Evolutionary conservation across 345 rosid genomes (phyloP).

Genomic region (Eucalyptus tenuipes): DNA sequence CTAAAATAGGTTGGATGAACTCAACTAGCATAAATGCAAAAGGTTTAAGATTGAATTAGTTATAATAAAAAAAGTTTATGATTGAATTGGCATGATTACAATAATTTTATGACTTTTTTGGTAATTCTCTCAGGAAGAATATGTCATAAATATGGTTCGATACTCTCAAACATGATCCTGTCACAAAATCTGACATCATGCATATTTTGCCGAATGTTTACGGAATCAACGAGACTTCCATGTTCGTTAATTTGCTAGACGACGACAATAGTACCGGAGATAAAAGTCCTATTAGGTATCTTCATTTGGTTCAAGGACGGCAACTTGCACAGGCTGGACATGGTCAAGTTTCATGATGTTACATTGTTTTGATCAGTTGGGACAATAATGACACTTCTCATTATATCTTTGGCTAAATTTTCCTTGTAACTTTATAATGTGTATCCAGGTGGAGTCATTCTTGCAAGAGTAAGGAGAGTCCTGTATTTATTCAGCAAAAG

Average conservation of each 20-base stretch:
- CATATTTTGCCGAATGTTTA: not conserved
- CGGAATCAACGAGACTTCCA: not conserved
- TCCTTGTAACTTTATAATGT: not conserved
- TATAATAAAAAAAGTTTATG: too few relatives aligned
- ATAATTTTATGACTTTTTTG: too few relatives aligned
- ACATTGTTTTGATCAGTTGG: not conserved
- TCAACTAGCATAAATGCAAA: too few relatives aligned
- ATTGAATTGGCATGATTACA: accelerated
- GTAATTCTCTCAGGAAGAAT: accelerated
- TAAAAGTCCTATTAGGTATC: not conserved
- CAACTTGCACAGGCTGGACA: not conserved
- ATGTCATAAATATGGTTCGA: not conserved
- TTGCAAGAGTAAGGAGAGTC: not conserved
- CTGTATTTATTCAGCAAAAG: not conserved
- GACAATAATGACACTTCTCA: not conserved
- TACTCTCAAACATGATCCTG: not conserved
- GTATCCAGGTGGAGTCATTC: not conserved
- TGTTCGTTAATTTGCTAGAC: not conserved
- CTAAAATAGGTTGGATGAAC: accelerated
- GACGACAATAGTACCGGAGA: not conserved
- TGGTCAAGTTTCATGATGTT: not conserved
- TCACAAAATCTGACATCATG: not conserved
- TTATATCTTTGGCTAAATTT: not conserved
- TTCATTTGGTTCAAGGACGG: not conserved
- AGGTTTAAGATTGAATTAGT: accelerated